Base-by-base conservation (phyloP, 1,284 basidiomycete genomes). In the Volvariella volvacea region DNA sequence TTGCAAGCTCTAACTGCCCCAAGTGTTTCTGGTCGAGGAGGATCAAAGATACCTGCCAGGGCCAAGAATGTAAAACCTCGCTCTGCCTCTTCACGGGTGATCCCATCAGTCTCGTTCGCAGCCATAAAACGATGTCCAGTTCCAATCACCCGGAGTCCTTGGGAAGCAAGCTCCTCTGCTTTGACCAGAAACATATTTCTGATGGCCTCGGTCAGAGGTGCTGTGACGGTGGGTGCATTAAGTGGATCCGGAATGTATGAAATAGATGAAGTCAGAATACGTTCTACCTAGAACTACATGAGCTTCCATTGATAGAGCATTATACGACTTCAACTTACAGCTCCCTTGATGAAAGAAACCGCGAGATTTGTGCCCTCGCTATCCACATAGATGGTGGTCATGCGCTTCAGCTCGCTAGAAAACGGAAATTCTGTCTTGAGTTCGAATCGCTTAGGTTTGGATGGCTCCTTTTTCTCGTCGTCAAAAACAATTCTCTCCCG, bases 11-110 rank as follows among this genome's bases (percentile, higher is more conserved):
- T 66, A 1, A 88, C 82, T 17, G 83, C 80, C 9, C 70, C 74
- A 2, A 72, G 63, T 2, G 77, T 78, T 55, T 86, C 81, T 9
- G 76, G 76, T 31, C 83, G 71, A n/a, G 83, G 84, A 12, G 83
- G 83, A 55, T 87, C 83, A 52, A 71, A 81, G 46, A 87, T 78
- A 43, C 83, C 83, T 9, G 72, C 77, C 1, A 86, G 66, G 7
- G 78, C 83, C 6, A 80, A 63, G 63, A 88, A 78, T 4, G 64
- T 65, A 55, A 83, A 76, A 20, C 69, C 70, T 16, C 64, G 57
- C 60, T 87, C 84, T 10, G 81, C 71, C 2, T 74, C 69, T 38
- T 73, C 73, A 21, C 80, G 67, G 2, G 55, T 44, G 32, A 65
- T 53, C 4, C 47, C 48, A 14, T 56, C 50, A 3, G 56, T 42